Percentiles rank a stretch among this genome's conserved stretches.
These are phyloP conservation scores for Clarireedia homoeocarpa DNA, from an alignment of 2,329 filamentous ascomycete species.

Conservation along the genomic window DNA sequence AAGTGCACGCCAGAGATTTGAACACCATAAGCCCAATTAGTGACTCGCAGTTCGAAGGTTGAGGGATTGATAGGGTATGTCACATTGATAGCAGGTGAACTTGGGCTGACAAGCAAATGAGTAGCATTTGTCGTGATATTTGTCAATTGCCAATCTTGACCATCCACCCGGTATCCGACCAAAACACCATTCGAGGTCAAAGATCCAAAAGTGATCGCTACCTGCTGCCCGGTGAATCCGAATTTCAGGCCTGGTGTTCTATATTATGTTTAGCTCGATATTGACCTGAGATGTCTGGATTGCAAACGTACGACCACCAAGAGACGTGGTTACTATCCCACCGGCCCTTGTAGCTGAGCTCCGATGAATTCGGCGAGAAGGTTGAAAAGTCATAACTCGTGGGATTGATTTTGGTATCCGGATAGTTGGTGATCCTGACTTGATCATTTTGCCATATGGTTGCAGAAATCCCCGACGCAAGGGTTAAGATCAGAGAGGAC, in stretches of 20 bases:
- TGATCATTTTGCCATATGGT: constrained; percentile 30
- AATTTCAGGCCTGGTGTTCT: constrained; percentile 31
- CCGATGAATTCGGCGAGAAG: constrained; percentile 42
- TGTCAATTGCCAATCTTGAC: constrained; percentile 52
- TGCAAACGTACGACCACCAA: constrained; percentile 46
- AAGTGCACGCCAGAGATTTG: constrained; percentile 48
- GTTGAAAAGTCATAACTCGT: constrained; percentile 36
- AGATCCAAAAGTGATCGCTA: constrained; percentile 21
- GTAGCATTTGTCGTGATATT: constrained; percentile 50
- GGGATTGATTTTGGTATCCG: constrained; percentile 33
- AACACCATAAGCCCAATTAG: constrained; percentile 53
- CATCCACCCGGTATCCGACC: constrained; percentile 49
- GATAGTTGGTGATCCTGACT: constrained; percentile 34
- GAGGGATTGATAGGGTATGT: constrained; percentile 37
- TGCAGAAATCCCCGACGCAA: constrained; percentile 11
- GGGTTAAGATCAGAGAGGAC: neutral
- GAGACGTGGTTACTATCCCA: constrained; percentile 55
- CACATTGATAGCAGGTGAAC: constrained; percentile 38
- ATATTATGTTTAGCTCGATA: constrained; percentile 9
- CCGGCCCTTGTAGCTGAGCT: constrained; percentile 53
- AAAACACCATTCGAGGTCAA: constrained; percentile 34
- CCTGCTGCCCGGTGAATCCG: constrained; percentile 19
- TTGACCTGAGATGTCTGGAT: neutral
- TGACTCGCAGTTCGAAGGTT: constrained; percentile 50
- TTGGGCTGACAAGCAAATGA: constrained; percentile 44